Evolutionary conservation across 345 rosid genomes (phyloP), one percentile per base, ranked within the genome.

Genomic region (Pelargonium nanum): DNA sequence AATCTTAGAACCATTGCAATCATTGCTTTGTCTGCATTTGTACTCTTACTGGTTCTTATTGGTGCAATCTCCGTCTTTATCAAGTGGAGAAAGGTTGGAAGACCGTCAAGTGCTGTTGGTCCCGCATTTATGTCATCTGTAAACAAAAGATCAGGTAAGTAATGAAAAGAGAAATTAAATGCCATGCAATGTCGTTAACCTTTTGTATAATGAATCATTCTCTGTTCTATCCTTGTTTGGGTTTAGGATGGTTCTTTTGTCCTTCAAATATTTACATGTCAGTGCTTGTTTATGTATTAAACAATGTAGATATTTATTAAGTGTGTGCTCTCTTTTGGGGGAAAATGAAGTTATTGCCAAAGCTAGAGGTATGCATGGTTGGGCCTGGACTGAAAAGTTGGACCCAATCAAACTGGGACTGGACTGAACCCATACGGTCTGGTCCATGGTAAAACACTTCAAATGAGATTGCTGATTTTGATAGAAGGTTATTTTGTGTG

Each of bases 61-160:
- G 97, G 86, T 66, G 86, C 85, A 68, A 56, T 88, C 64, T 77
- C 78, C 62, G 34, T 90, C 69, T 68, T 83, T 44, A 58, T 85
- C 63, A 88, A 82, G 71, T 90, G 97, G 96, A 86, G 77, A 73
- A 86, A 77, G 72, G 67, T 67, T 75, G 87, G 93, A 72, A 86
- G 80, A 76, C 85, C 87, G 52, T 90, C 95, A n/a, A 85, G 71
- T 78, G 95, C 96, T 64, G 88, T 86, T 67, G 91, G 91, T 73
- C 97, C 95, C 4, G 72, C 77, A 53, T 79, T 85, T 71, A 62
- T 81, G 53, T 77, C 85, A 54, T 80, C 96, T 22, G 72, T 84
- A 57, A 82, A 94, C 81, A 90, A 94, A 83, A 79, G 83, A 83
- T 82, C 85, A 54, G 99, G 99, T 94, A 70, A 54, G 70, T 45